Evolutionary conservation across 2,329 filamentous ascomycete genomes (phyloP).

Genomic region (Aspergillus viridinutans): DNA sequence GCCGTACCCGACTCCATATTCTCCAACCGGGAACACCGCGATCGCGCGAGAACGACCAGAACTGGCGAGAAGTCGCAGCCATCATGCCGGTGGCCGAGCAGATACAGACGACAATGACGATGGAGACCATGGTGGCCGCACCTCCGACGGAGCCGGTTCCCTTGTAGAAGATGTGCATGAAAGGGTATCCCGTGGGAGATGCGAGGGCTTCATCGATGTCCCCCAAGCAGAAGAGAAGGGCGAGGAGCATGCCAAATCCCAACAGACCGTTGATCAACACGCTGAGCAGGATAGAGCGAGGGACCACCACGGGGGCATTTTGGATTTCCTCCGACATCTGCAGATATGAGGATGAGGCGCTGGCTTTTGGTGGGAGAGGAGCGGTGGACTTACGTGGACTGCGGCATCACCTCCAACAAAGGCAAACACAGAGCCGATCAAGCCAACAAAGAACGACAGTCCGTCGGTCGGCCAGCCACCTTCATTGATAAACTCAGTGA

Average conservation of each 20-base stretch:
- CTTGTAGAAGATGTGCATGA: slow-evolving; percentile 42
- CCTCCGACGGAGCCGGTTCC: slow-evolving; percentile 39
- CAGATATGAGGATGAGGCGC: neutral
- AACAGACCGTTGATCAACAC: slow-evolving; percentile 34
- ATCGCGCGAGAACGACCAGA: slow-evolving; percentile 38
- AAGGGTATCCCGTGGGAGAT: slow-evolving; percentile 33
- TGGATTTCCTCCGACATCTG: slow-evolving; percentile 39
- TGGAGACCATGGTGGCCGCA: slow-evolving; percentile 24
- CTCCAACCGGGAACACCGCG: slow-evolving; percentile 30
- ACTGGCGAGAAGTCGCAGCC: slow-evolving; percentile 30
- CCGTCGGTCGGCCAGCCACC: slow-evolving; percentile 20
- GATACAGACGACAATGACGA: slow-evolving; percentile 31
- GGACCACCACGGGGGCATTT: slow-evolving; percentile 34
- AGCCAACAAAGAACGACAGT: slow-evolving; percentile 23
- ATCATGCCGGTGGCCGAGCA: slow-evolving; percentile 29
- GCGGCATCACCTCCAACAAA: slow-evolving; percentile 23
- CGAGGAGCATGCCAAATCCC: slow-evolving; percentile 34
- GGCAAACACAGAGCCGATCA: slow-evolving; percentile 17
- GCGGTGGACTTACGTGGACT: slow-evolving; percentile 19
- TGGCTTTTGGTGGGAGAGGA: neutral
- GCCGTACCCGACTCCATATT: slow-evolving; percentile 22
- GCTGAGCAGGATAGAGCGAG: slow-evolving; percentile 33
- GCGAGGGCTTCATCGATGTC: slow-evolving; percentile 29
- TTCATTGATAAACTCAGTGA: slow-evolving; percentile 17
- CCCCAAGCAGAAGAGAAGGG: slow-evolving; percentile 33